These are phyloP conservation scores for Cyclocybe aegerita DNA, from an alignment of 768 basidiomycete genomes.

Conservation along the genomic window DNA sequence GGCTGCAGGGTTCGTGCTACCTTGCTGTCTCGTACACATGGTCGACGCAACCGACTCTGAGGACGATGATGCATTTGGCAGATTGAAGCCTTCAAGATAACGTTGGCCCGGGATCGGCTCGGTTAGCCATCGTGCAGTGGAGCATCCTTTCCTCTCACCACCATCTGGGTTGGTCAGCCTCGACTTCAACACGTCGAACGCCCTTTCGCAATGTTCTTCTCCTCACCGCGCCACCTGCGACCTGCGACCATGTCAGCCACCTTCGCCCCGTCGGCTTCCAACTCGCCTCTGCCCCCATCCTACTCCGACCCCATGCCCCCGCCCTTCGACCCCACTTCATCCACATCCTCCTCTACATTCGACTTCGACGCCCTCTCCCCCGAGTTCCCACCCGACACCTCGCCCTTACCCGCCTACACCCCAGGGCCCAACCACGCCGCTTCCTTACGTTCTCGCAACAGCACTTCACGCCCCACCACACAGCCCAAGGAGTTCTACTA, in stretches of 20 bases:
- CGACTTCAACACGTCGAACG: no score
- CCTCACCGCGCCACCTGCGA: background rate
- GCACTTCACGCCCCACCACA: constrained; percentile 6
- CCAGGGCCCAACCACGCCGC: constrained; percentile 1
- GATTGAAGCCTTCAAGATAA: no score
- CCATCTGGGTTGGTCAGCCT: no score
- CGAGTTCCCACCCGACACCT: background rate
- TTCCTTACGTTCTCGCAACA: background rate
- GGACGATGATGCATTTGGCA: no score
- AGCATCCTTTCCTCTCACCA: no score
- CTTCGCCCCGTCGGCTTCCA: background rate
- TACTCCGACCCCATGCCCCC: background rate
- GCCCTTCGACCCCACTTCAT: background rate
- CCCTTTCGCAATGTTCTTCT: background rate
- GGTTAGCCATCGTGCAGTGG: no score
- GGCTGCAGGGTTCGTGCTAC: no score
- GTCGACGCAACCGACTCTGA: no score
- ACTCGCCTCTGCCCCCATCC: constrained; percentile 24
- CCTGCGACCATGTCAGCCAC: constrained; percentile 2
- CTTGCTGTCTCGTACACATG: no score
- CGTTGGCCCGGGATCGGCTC: no score
- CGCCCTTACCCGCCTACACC: constrained; percentile 20
- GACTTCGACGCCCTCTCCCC: background rate
- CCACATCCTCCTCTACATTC: background rate
- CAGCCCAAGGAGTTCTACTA: constrained; percentile 26